Percentiles rank a stretch among this genome's conserved stretches.
Conservation (phyloP, 192 early-diverging fungal species). For the Obelidium mucronatum region DNA sequence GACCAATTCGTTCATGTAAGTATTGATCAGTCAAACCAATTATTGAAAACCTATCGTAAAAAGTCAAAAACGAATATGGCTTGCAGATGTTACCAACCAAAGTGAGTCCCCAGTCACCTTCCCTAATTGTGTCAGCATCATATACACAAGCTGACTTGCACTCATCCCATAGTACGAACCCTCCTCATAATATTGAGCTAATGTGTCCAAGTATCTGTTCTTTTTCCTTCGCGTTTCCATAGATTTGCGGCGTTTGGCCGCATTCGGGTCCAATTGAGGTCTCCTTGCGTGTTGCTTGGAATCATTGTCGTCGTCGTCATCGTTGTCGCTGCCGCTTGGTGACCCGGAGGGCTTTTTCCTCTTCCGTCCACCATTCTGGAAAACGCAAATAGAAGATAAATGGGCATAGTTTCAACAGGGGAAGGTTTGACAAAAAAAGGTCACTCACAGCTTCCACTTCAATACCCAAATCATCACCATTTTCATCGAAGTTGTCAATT, state of each 20-base stretch:
- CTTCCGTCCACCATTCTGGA: conserved; percentile 24
- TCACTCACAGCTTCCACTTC: neutral
- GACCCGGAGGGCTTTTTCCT: conserved; percentile 21
- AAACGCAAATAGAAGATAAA: too few relatives aligned
- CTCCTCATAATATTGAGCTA: conserved; percentile 84
- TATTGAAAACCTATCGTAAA: conserved; percentile 72
- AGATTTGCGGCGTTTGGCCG: conserved; percentile 18
- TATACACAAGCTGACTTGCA: conserved; percentile 74
- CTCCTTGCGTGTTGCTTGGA: neutral
- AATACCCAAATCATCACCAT: conserved; percentile 34
- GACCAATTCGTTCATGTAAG: conserved; percentile 74
- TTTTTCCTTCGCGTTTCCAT: conserved; percentile 52
- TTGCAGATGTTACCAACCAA: conserved; percentile 63
- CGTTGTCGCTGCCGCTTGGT: neutral
- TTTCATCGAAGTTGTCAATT: conserved; percentile 20
- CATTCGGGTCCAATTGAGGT: neutral
- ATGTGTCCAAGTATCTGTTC: conserved; percentile 49
- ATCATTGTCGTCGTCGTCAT: neutral
- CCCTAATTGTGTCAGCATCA: conserved; percentile 76
- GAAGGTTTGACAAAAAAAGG: neutral
- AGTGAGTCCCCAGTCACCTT: conserved; percentile 73
- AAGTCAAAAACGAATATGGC: neutral
- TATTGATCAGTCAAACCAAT: conserved; percentile 83
- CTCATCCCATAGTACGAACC: conserved; percentile 81
- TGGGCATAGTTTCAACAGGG: neutral